phyloP scores from a whole-genome alignment of 306 rosid genomes.

The Delonix regia region DNA sequence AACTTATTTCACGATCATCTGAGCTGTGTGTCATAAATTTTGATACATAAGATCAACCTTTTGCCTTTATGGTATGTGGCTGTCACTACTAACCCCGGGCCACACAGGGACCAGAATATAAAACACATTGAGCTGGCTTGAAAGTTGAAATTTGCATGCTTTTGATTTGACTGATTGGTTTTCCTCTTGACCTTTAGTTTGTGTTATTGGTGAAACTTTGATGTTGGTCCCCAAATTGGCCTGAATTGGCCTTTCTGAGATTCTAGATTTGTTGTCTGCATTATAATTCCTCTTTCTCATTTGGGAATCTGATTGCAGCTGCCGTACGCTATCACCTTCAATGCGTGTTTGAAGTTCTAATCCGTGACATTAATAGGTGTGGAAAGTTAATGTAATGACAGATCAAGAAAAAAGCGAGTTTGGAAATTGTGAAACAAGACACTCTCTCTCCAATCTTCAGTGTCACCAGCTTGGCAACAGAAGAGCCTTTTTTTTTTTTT shows the following conservation, averaged over 20 bases:
- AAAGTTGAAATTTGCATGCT: slow-evolving; percentile 31
- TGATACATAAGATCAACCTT: slow-evolving; percentile 16
- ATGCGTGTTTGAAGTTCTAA: not conserved
- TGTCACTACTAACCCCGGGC: slow-evolving; percentile 24
- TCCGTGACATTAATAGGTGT: not conserved
- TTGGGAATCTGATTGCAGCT: not conserved
- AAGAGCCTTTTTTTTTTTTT: not conserved
- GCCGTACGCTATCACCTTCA: not conserved
- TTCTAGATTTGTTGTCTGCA: not conserved
- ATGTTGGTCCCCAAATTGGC: not conserved
- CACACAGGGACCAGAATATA: slow-evolving; percentile 16
- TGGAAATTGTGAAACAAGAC: not conserved
- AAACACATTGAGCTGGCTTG: slow-evolving; percentile 34
- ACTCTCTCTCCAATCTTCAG: not conserved
- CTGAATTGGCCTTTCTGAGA: not conserved
- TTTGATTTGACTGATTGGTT: not conserved
- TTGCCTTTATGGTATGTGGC: slow-evolving; percentile 31
- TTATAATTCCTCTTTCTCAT: not conserved
- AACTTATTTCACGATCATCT: slow-evolving; percentile 42
- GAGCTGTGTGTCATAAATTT: slow-evolving; percentile 41
- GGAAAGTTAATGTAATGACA: not conserved
- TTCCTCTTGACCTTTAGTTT: not conserved
- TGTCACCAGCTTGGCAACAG: not conserved
- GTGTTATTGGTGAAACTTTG: not conserved
- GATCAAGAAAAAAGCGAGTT: not conserved